phyloP scores from a whole-genome alignment of 495 filamentous ascomycete species.

The Penicillium antarcticum region DNA sequence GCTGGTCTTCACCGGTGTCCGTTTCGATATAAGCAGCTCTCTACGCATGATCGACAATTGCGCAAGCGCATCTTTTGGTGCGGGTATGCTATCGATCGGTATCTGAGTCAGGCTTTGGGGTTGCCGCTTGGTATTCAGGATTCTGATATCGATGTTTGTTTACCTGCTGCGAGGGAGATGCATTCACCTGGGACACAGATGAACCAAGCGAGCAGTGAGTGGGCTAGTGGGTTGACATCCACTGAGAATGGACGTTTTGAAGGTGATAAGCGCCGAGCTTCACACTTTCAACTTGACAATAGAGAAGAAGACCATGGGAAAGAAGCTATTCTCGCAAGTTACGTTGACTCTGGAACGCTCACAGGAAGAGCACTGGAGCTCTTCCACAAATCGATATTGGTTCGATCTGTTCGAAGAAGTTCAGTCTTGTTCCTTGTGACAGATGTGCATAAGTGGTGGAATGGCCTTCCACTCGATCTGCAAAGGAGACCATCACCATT shows the following conservation, averaged over 20 bases:
- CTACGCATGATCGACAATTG: constrained; percentile 37
- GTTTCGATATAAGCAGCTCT: constrained; percentile 39
- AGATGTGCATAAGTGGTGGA: constrained; percentile 47
- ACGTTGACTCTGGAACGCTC: constrained; percentile 38
- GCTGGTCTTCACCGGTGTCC: constrained; percentile 42
- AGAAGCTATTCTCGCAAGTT: constrained; percentile 34
- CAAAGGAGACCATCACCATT: constrained; percentile 11
- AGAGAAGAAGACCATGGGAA: constrained; percentile 14
- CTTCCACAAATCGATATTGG: constrained; percentile 41
- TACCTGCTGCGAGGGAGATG: constrained; percentile 27
- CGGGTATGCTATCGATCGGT: constrained; percentile 48
- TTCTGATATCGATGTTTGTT: constrained; percentile 41
- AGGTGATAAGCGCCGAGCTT: neutral
- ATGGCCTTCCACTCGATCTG: constrained; percentile 32
- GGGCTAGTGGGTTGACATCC: neutral
- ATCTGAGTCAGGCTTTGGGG: constrained; percentile 45
- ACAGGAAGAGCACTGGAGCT: constrained; percentile 39
- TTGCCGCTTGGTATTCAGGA: constrained; percentile 42
- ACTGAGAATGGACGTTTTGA: neutral
- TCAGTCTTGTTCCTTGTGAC: constrained; percentile 37
- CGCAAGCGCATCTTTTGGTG: constrained; percentile 51
- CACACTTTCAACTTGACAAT: neutral
- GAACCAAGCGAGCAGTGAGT: neutral
- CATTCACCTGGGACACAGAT: constrained; percentile 21
- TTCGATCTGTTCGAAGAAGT: constrained; percentile 32